Base-by-base conservation (phyloP, 768 basidiomycete species). In the Strobilomyces dryophilus region DNA sequence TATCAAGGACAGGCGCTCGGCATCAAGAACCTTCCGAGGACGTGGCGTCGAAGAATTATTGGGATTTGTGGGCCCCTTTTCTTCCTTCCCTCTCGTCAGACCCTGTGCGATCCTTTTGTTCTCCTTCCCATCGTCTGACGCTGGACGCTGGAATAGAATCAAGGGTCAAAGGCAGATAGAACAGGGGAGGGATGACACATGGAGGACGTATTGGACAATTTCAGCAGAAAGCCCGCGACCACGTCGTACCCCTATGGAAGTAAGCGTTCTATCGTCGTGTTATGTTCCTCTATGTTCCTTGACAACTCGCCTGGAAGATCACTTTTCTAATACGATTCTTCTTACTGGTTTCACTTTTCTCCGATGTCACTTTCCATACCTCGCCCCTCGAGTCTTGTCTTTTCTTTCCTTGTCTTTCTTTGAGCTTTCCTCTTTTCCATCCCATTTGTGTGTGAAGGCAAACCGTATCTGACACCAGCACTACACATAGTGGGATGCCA, bases 1-100 rank as follows among this genome's bases (percentile, higher is more conserved):
- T 90, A 83, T 63, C 85, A 90, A 70, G 88, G 87, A 7, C 76
- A 89, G 65, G 89, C 90, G 62, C 75, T 90, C 0, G 87, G 81
- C 0, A 69, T 85, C 65, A 79, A 75, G 66, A 85, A 85, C 52
- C 80, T 84, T 56, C 82, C 84, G 17, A 62, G 73, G 45, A 61
- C 49, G 76, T 85, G 37, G 82, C 82, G 34, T 74, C 81, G 5
- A 74, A 76, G 56, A 85, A 83, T 60, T 82, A 77, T 58, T 85
- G 79, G 74, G 71, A 76, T 3, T 61, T 73, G 85, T 82, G 47
- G 36, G 78, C 68, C 12, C 0, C 11, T 2, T 15, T 18, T 8
- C 17, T 36, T 36, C 3, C 20, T n/a, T 21, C 11, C 42, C 24
- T 3, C 10, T 26, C 20, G 8, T 3, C 11, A 12, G n/a, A 18